phyloP scores from a whole-genome alignment of 176 grass and related monocot species.

The Themeda triandra region DNA sequence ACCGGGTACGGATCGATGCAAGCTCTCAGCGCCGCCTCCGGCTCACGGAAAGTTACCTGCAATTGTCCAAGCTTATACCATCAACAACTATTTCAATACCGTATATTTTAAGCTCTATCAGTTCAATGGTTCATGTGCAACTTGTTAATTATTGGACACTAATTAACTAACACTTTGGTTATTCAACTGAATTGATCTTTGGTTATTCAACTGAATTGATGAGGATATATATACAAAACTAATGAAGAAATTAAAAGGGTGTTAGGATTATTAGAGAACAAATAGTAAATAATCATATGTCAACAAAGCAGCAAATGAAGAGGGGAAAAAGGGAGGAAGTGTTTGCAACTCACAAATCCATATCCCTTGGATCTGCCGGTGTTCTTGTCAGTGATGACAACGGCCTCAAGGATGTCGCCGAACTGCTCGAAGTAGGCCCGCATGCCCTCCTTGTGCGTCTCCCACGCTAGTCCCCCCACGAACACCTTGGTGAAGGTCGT shows the following conservation, averaged over 20 bases:
- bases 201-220: neutral
- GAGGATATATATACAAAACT: neutral
- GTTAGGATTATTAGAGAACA: neutral
- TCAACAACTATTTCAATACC: neutral
- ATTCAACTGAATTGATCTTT: neutral
- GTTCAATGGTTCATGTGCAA: neutral
- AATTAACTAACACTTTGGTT: neutral
- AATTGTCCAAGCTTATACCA: neutral
- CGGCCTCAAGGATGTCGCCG: constrained; percentile 93
- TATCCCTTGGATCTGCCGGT: constrained; percentile 60
- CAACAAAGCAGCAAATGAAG: neutral
- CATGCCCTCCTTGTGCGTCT: constrained; percentile 50
- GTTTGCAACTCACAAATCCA: constrained; percentile 34
- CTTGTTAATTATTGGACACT: neutral
- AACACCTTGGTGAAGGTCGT: constrained; percentile 51
- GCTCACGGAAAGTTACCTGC: constrained; percentile 54
- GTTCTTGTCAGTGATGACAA: constrained; percentile 77
- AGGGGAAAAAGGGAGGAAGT: neutral
- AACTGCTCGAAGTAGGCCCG: constrained; percentile 48
- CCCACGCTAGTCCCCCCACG: constrained; percentile 51
- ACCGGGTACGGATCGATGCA: constrained; percentile 48
- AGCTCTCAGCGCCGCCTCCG: constrained; percentile 46
- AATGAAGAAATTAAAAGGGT: neutral
- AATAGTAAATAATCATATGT: neutral
- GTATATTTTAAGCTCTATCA: neutral